These are phyloP conservation scores for Artemisia argyi DNA, from an alignment of 129 eudicot species.

Conservation along the genomic window DNA sequence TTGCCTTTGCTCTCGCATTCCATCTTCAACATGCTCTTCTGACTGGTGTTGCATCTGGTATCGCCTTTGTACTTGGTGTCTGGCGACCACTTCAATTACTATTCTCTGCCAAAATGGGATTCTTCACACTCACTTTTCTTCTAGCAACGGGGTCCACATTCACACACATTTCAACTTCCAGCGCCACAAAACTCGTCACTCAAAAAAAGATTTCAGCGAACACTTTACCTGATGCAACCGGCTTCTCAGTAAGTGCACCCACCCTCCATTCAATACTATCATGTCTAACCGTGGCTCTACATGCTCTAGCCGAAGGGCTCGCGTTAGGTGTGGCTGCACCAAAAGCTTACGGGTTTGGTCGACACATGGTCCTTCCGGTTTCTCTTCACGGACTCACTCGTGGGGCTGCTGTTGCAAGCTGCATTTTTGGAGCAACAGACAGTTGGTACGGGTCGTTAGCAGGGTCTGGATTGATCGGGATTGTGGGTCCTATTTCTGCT, in stretches of 20 bases:
- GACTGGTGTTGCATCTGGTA: constrained; percentile 81
- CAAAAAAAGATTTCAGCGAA: constrained; percentile 63
- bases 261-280: constrained; percentile 74
- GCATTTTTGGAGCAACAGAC: constrained; percentile 87
- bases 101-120: constrained; percentile 58
- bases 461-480: constrained; percentile 71
- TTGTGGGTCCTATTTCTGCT: constrained; percentile 86
- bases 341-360: constrained; percentile 88
- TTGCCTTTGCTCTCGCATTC: constrained; percentile 73
- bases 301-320: constrained; percentile 92
- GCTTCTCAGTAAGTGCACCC: constrained; percentile 55
- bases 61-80: constrained; percentile 75
- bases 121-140: constrained; percentile 54
- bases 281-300: constrained; percentile 66
- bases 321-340: constrained; percentile 98
- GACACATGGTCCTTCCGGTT: constrained; percentile 80
- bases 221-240: constrained; percentile 38
- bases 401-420: constrained; percentile 94
- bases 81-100: constrained; percentile 92
- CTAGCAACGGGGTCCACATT: constrained; percentile 55
- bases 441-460: constrained; percentile 80
- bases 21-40: constrained; percentile 81
- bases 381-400: constrained; percentile 85
- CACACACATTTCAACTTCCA: constrained; percentile 51
- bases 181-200: constrained; percentile 36